Percentiles rank a stretch among this genome's conserved stretches.
Conservation (phyloP, 192 early-diverging fungal genomes). For the Gonapodya sp. region DNA sequence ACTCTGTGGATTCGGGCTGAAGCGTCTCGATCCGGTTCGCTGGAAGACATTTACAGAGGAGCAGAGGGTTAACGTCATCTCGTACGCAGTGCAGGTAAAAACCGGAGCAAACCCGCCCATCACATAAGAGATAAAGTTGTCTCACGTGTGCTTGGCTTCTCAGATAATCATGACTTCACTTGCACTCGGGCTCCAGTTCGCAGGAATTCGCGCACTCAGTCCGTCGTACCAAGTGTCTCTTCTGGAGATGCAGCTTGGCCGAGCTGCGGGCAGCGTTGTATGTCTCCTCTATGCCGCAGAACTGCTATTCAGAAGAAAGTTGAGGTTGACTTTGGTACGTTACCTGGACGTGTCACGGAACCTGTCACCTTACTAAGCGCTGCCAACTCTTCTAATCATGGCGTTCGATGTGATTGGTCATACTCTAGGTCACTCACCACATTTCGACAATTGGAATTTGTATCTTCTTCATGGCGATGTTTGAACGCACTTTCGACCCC, state of each 20-base stretch:
- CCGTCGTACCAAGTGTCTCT: not conserved
- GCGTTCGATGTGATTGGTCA: too few species aligned
- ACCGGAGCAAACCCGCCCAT: not conserved
- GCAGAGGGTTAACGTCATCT: not conserved
- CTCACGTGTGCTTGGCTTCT: not conserved
- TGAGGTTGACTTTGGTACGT: not conserved
- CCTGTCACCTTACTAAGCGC: too few species aligned
- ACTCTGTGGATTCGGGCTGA: not conserved
- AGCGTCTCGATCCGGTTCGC: not conserved
- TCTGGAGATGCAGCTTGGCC: not conserved
- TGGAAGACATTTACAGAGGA: not conserved
- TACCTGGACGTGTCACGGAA: too few species aligned
- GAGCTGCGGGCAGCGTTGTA: not conserved
- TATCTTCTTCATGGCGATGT: too few species aligned
- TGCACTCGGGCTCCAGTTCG: not conserved
- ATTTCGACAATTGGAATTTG: too few species aligned
- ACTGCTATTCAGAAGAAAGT: not conserved
- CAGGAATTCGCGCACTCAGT: not conserved
- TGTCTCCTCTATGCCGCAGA: not conserved
- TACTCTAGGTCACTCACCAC: too few species aligned
- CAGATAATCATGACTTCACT: not conserved
- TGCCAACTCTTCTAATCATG: too few species aligned
- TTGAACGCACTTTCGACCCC: too few species aligned
- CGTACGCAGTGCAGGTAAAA: not conserved
- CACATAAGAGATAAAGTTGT: not conserved